Percentiles rank a stretch among this genome's conserved stretches.
phyloP scores from a whole-genome alignment of 2,329 filamentous ascomycete genomes.

The Cytospora chrysosperma region DNA sequence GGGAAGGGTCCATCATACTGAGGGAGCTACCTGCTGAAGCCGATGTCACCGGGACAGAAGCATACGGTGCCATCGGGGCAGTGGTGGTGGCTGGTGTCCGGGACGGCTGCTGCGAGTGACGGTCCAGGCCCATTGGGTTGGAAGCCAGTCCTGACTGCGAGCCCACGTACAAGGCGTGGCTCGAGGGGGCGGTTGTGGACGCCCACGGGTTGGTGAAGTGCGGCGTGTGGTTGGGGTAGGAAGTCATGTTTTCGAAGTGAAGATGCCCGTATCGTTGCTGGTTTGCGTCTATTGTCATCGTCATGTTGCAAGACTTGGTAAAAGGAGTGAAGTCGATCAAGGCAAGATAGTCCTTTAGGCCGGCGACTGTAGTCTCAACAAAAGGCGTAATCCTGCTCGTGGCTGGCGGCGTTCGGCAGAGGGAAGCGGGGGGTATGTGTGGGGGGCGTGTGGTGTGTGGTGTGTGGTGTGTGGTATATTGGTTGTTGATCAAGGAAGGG shows the following conservation, averaged over 20 bases:
- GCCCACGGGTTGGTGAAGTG: slow-evolving; percentile 92
- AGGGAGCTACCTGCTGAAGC: slow-evolving; percentile 72
- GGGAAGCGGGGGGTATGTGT: neutral
- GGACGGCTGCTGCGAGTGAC: slow-evolving; percentile 44
- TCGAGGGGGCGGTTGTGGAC: slow-evolving; percentile 50
- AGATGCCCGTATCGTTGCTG: slow-evolving; percentile 77
- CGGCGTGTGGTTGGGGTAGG: slow-evolving; percentile 61
- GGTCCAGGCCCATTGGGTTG: slow-evolving; percentile 57
- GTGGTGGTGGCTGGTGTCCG: slow-evolving; percentile 58
- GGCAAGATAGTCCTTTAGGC: slow-evolving; percentile 7
- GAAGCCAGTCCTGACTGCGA: slow-evolving; percentile 56
- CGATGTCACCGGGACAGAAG: slow-evolving; percentile 68
- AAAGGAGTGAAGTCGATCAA: slow-evolving; percentile 20
- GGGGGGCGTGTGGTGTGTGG: slow-evolving; percentile 12
- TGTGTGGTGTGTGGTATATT: neutral
- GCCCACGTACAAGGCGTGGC: slow-evolving; percentile 61
- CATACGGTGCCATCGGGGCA: slow-evolving; percentile 68
- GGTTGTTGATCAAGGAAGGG: slow-evolving; percentile 3
- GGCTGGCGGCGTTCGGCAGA: slow-evolving; percentile 24
- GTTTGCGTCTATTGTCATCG: slow-evolving; percentile 90
- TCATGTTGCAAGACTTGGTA: slow-evolving; percentile 63
- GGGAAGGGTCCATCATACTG: slow-evolving; percentile 53
- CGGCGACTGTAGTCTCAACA: slow-evolving; percentile 11
- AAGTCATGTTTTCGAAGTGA: slow-evolving; percentile 77
- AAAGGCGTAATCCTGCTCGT: slow-evolving; percentile 28